A percentile compares a stretch with the other conserved stretches of the same genome.
phyloP scores from a whole-genome alignment of 1,284 basidiomycete genomes.

The Wallemia ichthyophaga region DNA sequence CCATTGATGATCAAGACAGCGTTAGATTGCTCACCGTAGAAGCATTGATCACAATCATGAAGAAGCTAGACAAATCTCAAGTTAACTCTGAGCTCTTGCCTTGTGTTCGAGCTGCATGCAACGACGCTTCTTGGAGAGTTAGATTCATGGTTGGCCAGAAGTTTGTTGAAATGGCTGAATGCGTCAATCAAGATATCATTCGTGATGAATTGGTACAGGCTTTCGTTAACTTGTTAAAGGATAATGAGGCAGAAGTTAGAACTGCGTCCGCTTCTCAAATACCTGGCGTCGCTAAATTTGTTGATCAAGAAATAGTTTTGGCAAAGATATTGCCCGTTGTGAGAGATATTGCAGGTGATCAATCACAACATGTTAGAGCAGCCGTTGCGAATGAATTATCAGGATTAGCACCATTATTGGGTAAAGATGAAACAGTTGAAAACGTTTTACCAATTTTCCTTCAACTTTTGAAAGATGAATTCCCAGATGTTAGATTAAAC shows the following conservation, averaged over 20 bases:
- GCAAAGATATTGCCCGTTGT: conserved; percentile 87
- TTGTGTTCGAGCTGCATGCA: conserved; percentile 47
- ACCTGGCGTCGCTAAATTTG: conserved; percentile 85
- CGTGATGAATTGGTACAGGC: conserved; percentile 79
- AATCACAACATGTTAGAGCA: conserved; percentile 87
- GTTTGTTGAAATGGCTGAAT: conserved; percentile 83
- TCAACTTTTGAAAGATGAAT: conserved; percentile 90
- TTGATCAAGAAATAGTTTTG: conserved; percentile 82
- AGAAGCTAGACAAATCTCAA: conserved; percentile 52
- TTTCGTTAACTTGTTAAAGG: conserved; percentile 79
- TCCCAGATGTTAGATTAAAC: conserved; percentile 89
- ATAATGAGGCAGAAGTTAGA: conserved; percentile 95
- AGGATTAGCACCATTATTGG: conserved; percentile 82
- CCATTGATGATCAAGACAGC: conserved; percentile 91
- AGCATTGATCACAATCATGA: conserved; percentile 73
- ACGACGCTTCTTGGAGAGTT: conserved; percentile 95
- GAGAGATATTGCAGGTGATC: conserved; percentile 71
- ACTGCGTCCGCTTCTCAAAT: conserved; percentile 89
- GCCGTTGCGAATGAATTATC: conserved; percentile 89
- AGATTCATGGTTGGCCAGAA: conserved; percentile 97
- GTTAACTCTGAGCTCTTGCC: conserved; percentile 71
- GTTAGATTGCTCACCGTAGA: conserved; percentile 87
- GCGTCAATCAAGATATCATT: conserved; percentile 67
- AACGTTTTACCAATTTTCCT: conserved; percentile 90
- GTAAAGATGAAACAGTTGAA: conserved; percentile 81